phyloP scores from a whole-genome alignment of 495 filamentous ascomycete species.

The Lepidopterella palustris region DNA sequence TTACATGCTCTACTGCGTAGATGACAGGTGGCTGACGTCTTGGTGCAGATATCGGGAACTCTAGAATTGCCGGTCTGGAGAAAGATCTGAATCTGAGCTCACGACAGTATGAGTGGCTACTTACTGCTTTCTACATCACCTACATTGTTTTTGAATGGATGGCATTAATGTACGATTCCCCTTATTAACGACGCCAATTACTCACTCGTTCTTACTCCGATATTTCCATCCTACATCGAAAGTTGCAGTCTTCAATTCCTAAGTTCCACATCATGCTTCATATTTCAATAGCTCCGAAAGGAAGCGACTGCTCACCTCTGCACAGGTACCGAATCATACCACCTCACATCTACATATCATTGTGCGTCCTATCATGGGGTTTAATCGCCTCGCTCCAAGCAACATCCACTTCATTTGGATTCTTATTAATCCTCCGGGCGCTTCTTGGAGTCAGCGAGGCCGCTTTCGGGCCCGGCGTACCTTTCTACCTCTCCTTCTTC shows the following conservation, averaged over 20 bases:
- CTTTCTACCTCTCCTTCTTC: slow-evolving; percentile 78
- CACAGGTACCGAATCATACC: slow-evolving; percentile 33
- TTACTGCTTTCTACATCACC: slow-evolving; percentile 61
- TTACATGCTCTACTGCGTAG: not conserved
- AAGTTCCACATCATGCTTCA: slow-evolving; percentile 37
- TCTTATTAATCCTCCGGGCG: slow-evolving; percentile 16
- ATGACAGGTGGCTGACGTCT: slow-evolving; percentile 41
- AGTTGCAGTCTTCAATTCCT: too few species aligned
- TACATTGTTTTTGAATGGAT: slow-evolving; percentile 77
- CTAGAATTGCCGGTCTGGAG: slow-evolving; percentile 64
- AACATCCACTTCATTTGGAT: slow-evolving; percentile 39
- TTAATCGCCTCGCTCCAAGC: slow-evolving; percentile 66
- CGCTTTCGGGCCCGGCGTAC: slow-evolving; percentile 49
- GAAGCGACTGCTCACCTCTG: not conserved
- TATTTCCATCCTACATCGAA: too few species aligned
- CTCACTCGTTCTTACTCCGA: too few species aligned
- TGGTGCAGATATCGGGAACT: slow-evolving; percentile 39
- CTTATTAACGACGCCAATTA: slow-evolving; percentile 29
- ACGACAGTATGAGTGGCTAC: slow-evolving; percentile 58
- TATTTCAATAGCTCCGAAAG: slow-evolving; percentile 23
- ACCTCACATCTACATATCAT: slow-evolving; percentile 54
- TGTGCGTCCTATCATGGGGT: slow-evolving; percentile 57
- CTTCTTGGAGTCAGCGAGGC: slow-evolving; percentile 27
- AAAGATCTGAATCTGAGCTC: slow-evolving; percentile 51
- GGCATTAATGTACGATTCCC: slow-evolving; percentile 55